phyloP scores from a whole-genome alignment of 225 moss, liverwort and hornwort species.

The Pleurozium schreberi region DNA sequence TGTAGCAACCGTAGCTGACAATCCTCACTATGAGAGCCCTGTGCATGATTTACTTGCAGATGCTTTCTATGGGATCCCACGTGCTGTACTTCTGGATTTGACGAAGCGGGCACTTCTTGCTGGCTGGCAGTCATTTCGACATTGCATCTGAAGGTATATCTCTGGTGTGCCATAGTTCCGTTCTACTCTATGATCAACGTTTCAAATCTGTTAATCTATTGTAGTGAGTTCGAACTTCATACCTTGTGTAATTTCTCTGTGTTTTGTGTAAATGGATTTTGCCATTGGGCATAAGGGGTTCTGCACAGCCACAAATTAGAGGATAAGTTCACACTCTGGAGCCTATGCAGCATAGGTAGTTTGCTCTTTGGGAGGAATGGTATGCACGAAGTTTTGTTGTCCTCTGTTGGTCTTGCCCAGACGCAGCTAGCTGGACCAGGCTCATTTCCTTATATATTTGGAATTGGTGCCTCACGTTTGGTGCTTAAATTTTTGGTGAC shows the following conservation, averaged over 20 bases:
- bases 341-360: background rate
- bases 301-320: background rate
- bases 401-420: background rate
- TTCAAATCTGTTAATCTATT: background rate
- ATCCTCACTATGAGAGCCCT: background rate
- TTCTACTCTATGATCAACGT: background rate
- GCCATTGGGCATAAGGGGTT: too few species aligned
- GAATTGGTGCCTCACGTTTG: background rate
- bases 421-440: background rate
- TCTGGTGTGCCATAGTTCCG: background rate
- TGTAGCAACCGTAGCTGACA: background rate
- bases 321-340: background rate
- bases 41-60: background rate
- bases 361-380: background rate
- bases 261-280: background rate
- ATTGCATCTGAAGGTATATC: background rate
- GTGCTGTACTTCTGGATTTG: background rate
- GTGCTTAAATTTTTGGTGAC: background rate
- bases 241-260: background rate
- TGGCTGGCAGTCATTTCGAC: background rate
- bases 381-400: background rate
- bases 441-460: background rate
- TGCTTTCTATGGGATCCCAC: too few species aligned
- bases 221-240: background rate
- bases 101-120: background rate